phyloP scores from a whole-genome alignment of 2,329 filamentous ascomycete species.

The Pseudogymnoascus sp. region DNA sequence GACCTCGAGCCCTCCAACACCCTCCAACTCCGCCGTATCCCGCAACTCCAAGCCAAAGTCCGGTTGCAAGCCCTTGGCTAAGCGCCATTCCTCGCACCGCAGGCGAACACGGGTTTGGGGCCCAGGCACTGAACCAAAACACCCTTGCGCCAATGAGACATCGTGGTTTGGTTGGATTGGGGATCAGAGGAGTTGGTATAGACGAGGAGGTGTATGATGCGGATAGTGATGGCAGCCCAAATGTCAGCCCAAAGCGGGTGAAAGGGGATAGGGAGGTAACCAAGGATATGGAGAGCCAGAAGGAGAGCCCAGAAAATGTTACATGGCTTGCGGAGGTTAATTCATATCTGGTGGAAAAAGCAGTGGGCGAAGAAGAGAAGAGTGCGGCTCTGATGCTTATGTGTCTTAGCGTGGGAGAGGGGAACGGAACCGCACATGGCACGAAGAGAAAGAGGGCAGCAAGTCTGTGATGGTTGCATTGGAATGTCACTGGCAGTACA shows the following conservation, averaged over 20 bases:
- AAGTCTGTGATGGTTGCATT: neutral
- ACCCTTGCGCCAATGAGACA: neutral
- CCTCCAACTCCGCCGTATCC: constrained; percentile 1
- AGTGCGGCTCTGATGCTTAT: constrained; percentile 6
- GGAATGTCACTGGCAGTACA: neutral
- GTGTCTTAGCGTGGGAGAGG: neutral
- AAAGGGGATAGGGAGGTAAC: neutral
- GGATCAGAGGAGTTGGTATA: neutral
- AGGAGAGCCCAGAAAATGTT: neutral
- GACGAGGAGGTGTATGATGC: neutral
- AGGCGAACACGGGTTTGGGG: neutral
- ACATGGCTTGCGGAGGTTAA: neutral
- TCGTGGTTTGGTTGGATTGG: neutral
- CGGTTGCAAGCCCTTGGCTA: constrained; percentile 34
- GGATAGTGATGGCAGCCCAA: neutral
- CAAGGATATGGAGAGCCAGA: neutral
- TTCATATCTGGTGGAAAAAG: neutral
- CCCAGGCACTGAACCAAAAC: neutral
- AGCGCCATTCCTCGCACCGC: constrained; percentile 34
- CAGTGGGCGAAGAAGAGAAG: neutral
- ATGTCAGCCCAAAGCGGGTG: neutral
- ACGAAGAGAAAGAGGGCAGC: constrained; percentile 1
- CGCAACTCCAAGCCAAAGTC: neutral
- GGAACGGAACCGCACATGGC: neutral
- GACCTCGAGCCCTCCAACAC: neutral